Evolutionary conservation across 805 yeast species (phyloP).

Genomic region (Metschnikowia noctiluminum): DNA sequence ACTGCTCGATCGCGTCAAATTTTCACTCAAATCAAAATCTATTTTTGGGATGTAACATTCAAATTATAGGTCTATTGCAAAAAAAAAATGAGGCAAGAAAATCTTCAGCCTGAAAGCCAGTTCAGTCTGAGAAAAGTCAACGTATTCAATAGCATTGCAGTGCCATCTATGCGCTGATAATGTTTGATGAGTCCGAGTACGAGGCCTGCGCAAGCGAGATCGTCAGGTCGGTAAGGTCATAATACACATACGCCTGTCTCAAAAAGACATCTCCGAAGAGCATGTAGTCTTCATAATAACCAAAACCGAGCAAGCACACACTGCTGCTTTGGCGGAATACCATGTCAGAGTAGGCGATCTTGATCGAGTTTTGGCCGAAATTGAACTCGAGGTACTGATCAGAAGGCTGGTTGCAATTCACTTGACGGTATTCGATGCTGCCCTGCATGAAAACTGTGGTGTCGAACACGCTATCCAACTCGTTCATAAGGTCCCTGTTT

Average conservation of each 20-base stretch:
- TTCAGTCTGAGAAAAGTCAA: not conserved
- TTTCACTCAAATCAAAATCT: too few species aligned
- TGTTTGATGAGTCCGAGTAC: slow-evolving; percentile 9
- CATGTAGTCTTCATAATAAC: slow-evolving; percentile 4
- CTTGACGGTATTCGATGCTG: slow-evolving; percentile 7
- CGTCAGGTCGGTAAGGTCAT: not conserved
- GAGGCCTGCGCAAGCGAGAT: slow-evolving; percentile 12
- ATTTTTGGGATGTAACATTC: not conserved
- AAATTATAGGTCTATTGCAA: not conserved
- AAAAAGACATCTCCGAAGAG: slow-evolving; percentile 18
- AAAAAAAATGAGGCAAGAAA: not conserved
- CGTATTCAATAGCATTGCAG: not conserved
- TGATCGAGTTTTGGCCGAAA: slow-evolving; percentile 10
- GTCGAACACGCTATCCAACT: slow-evolving; percentile 9
- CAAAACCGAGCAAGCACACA: slow-evolving; percentile 12
- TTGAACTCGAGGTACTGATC: slow-evolving; percentile 12
- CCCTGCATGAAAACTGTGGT: slow-evolving; percentile 7
- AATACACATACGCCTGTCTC: slow-evolving; percentile 15
- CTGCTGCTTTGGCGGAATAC: slow-evolving; percentile 3
- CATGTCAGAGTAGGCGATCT: slow-evolving; percentile 7
- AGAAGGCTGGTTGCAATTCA: slow-evolving; percentile 14
- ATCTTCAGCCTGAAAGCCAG: not conserved
- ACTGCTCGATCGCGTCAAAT: too few species aligned
- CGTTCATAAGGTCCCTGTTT: slow-evolving; percentile 4
- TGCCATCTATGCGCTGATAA: slow-evolving; percentile 7